Conservation (phyloP, 768 basidiomycete species). For the Leccinum disarticulatum region DNA sequence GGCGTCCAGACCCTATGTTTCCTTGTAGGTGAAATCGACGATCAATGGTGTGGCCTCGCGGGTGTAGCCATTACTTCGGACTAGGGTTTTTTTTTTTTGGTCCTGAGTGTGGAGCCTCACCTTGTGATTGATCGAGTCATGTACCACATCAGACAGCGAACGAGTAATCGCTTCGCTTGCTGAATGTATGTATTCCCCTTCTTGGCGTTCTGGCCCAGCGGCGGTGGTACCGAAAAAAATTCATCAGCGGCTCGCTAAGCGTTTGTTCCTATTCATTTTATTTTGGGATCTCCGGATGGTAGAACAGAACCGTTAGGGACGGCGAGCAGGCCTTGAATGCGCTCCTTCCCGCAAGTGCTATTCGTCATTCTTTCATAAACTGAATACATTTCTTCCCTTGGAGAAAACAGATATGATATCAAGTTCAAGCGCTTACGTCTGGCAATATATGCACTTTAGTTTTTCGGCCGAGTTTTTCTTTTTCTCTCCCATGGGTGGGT, state of each 20-base stretch:
- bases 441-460: constrained; percentile 18
- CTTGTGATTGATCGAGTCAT: background rate
- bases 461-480: background rate
- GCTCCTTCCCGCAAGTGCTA: constrained; percentile 11
- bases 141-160: background rate
- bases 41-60: constrained; percentile 23
- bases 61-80: constrained; percentile 18
- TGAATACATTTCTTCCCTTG: background rate
- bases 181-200: background rate
- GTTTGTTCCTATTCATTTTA: constrained; percentile 2
- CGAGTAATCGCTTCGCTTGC: constrained; percentile 3
- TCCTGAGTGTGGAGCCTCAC: background rate
- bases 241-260: background rate
- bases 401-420: background rate
- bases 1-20: constrained; percentile 36
- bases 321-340: constrained; percentile 6
- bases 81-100: background rate
- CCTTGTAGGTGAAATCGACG: constrained; percentile 35
- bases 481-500: background rate
- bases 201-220: background rate
- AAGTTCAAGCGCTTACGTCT: constrained; percentile 19
- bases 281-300: constrained; percentile 13
- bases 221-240: constrained; percentile 1
- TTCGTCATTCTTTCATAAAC: constrained; percentile 13
- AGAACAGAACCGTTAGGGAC: constrained; percentile 6